Evolutionary conservation across 2,329 filamentous ascomycete genomes (phyloP).

Genomic region (Fusarium piperis): DNA sequence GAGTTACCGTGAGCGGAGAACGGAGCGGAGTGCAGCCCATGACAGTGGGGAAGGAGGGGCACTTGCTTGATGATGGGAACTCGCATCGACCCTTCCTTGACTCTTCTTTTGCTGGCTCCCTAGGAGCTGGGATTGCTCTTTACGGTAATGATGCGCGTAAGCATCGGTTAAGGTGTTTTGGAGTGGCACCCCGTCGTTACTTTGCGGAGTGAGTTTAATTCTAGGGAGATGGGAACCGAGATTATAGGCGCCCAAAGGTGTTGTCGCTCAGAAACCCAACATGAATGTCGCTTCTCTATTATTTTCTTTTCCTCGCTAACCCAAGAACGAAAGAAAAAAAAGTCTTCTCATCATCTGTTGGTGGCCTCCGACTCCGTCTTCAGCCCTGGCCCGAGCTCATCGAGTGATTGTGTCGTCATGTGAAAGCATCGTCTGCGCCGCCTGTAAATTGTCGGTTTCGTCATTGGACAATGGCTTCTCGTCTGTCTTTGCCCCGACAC

Average conservation of each 20-base stretch:
- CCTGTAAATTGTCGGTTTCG: slow-evolving; percentile 2
- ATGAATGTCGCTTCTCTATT: too few species aligned
- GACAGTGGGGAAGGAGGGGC: slow-evolving; percentile 23
- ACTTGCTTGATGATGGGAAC: neutral
- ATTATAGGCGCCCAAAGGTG: slow-evolving; percentile 10
- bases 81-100: neutral
- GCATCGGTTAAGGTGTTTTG: slow-evolving; percentile 28
- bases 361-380: neutral
- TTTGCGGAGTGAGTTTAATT: slow-evolving; percentile 26
- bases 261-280: neutral
- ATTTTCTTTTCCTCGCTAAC: neutral
- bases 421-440: slow-evolving; percentile 24
- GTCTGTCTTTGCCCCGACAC: neutral
- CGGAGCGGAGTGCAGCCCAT: neutral
- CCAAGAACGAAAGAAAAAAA: neutral
- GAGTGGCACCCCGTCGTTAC: slow-evolving; percentile 26
- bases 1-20: neutral
- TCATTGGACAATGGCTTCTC: slow-evolving; percentile 19
- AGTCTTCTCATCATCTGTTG: neutral
- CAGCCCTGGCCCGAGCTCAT: slow-evolving; percentile 12
- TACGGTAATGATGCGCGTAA: slow-evolving; percentile 27
- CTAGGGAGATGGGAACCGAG: slow-evolving; percentile 6
- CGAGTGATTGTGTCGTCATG: slow-evolving; percentile 27
- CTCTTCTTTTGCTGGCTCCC: neutral
- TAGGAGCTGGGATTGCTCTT: slow-evolving; percentile 6